Percentiles rank a stretch among this genome's conserved stretches.
These are phyloP conservation scores for Ormosia semicastrata DNA, from an alignment of 306 rosid genomes.

Conservation along the genomic window DNA sequence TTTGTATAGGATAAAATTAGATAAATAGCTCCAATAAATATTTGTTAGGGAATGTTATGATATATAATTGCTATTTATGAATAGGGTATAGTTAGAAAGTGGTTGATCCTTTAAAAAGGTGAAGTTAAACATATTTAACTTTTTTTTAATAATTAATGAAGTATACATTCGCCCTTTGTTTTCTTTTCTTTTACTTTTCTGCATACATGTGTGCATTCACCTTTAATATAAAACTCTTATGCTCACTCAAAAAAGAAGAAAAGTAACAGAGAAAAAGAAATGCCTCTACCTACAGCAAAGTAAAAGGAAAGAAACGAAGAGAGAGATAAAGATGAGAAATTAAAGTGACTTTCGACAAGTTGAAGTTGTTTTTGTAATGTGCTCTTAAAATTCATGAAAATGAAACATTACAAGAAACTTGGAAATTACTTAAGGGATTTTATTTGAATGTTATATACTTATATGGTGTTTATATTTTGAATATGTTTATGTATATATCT, in stretches of 20 bases:
- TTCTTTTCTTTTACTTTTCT: too few relatives aligned
- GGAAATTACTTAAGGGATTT: too few relatives aligned
- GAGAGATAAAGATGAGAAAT: background rate
- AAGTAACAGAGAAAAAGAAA: background rate
- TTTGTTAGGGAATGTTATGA: background rate
- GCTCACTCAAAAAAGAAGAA: background rate
- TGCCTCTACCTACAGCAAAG: too few relatives aligned
- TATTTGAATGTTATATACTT: too few relatives aligned
- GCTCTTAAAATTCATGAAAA: background rate
- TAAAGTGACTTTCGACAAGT: background rate
- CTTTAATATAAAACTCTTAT: background rate
- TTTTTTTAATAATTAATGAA: background rate
- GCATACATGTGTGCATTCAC: too few relatives aligned
- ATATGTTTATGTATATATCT: too few relatives aligned
- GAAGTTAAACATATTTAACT: background rate
- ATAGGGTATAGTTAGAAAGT: background rate
- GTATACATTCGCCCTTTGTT: background rate
- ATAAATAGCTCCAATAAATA: background rate
- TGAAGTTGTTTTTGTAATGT: background rate
- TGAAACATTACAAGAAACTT: background rate
- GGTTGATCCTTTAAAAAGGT: background rate
- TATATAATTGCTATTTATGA: background rate
- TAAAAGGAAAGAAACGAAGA: too few relatives aligned
- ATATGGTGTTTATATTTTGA: too few relatives aligned
- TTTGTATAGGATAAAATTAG: too few relatives aligned